Evolutionary conservation across 228 moss, liverwort and hornwort genomes (phyloP).

Genomic region (Sphagnum magellanicum): DNA sequence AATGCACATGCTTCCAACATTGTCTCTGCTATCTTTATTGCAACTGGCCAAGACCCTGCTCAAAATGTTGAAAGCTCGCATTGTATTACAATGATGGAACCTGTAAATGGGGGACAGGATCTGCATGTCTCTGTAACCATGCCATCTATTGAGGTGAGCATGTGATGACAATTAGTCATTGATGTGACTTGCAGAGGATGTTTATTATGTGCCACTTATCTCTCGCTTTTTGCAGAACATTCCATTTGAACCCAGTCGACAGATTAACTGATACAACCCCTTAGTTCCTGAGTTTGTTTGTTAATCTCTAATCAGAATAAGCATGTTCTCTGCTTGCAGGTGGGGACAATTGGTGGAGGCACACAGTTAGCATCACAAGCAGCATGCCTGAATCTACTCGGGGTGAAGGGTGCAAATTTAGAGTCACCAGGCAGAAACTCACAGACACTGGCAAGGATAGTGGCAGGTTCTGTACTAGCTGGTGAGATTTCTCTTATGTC

Average conservation of each 20-base stretch:
- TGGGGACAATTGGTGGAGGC: background rate
- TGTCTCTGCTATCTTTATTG: background rate
- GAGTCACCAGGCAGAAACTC: background rate
- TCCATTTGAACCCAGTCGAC: no score
- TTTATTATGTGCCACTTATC: no score
- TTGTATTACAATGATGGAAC: background rate
- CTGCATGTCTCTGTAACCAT: background rate
- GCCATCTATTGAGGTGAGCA: background rate
- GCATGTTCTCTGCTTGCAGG: no score
- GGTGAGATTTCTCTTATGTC: background rate
- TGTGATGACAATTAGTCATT: background rate
- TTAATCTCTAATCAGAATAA: no score
- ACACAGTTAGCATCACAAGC: background rate
- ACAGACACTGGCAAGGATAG: background rate
- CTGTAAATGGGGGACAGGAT: background rate
- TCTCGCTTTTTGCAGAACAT: no score
- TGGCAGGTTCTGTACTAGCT: background rate
- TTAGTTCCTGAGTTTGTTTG: no score
- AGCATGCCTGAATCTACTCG: background rate
- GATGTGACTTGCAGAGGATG: no score
- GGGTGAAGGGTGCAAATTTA: background rate
- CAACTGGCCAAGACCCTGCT: background rate
- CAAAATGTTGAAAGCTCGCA: background rate
- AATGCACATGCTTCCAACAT: background rate
- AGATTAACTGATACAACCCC: no score